These are phyloP conservation scores for Lathyrus aphaca DNA, from an alignment of 306 rosid genomes.

Conservation along the genomic window DNA sequence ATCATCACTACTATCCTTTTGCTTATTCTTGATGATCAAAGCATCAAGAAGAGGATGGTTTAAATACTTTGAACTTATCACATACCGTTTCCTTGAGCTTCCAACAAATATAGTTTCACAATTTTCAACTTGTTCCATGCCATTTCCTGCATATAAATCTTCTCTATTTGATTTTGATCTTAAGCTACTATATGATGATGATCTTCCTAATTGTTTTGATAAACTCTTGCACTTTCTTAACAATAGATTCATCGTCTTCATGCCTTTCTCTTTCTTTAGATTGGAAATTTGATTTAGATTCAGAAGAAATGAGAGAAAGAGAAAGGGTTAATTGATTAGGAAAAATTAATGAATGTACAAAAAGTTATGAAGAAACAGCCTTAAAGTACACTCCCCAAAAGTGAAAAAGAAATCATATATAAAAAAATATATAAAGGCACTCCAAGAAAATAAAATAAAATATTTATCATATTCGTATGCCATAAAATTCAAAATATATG, in stretches of 20 bases:
- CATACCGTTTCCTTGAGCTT: constrained; percentile 73
- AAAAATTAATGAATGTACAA: constrained; percentile 19
- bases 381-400: constrained; percentile 57
- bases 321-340: neutral
- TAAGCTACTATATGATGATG: constrained; percentile 70
- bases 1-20: constrained; percentile 22
- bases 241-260: constrained; percentile 74
- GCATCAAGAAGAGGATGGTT: constrained; percentile 74
- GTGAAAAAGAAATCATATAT: neutral
- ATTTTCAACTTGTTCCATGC: constrained; percentile 33
- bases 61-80: constrained; percentile 62
- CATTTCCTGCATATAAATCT: constrained; percentile 45
- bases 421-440: no score
- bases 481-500: no score
- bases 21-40: constrained; percentile 66
- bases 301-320: constrained; percentile 5
- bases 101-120: constrained; percentile 69
- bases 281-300: constrained; percentile 14
- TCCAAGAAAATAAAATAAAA: no score
- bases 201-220: constrained; percentile 77
- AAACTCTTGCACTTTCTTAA: constrained; percentile 88
- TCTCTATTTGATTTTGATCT: constrained; percentile 76
- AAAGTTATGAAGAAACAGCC: constrained; percentile 33
- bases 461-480: no score
- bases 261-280: constrained; percentile 4